Base-by-base conservation (phyloP, 1,284 basidiomycete genomes). In the Ceratorhiza oryzae-sativae region DNA sequence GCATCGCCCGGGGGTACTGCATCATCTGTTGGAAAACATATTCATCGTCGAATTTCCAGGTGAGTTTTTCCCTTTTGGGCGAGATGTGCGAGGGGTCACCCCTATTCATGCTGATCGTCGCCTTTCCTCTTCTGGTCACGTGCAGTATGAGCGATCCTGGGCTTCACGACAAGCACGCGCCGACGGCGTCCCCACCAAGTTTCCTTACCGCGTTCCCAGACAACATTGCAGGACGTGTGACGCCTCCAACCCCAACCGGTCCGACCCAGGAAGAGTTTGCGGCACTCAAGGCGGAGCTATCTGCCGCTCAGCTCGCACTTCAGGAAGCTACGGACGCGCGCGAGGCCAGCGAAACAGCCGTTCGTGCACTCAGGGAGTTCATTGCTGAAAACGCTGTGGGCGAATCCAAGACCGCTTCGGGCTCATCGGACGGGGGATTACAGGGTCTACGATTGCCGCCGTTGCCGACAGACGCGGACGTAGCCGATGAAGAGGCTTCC, bases 281-380 rank as follows among this genome's bases (percentile, higher is more conserved):
- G 56, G 78, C 81, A 12, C 80, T 95, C 46, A 86, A 87, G 62
- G 85, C 84, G 72, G 90, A 95, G 77, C 80, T 97, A 42, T 87
- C 89, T 41, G 84, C 85, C 45, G 84, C 87, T 4, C 86, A 87
- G 73, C 84, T 86, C 70, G 90, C 93, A 73, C 81, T 95, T 25
- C 81, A 79, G 32, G 94, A 96, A 77, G 85, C 90, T 1, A 90
- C 87, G 72, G 95, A 97, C 79, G 93, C 92, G 1, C 85, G 88
- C 53, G 88, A 92, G 77, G 95, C 95, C 8, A 92, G 90, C n/a
- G 94, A 97, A 75, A 86, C 86, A 1, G 95, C 93, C 77, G 88
- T 92, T 73, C 87, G 87, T 71, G 92, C 91, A 0, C 82, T 97
- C 41, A 85, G 94, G 45, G 90, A 90, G 71, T 97, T 94, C 78